Percentiles rank a stretch among this genome's conserved stretches.
These are phyloP conservation scores for Pleurotus citrinopileatus DNA, from an alignment of 768 basidiomycete species.

Conservation along the genomic window DNA sequence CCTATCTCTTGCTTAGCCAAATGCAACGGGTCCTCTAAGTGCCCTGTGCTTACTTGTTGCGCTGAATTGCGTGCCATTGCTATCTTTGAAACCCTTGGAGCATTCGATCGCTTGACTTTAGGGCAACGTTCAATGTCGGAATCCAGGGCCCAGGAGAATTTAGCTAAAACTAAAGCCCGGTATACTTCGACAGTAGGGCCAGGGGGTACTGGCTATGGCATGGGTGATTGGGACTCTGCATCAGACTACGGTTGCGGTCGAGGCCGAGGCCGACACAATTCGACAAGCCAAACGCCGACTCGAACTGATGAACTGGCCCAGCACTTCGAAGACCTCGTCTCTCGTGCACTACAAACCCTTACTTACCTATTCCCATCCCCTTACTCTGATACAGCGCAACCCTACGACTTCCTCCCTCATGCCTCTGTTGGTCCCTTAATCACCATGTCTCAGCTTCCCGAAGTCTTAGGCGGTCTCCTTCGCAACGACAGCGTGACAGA, in stretches of 20 bases:
- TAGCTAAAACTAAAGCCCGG: constrained; percentile 22
- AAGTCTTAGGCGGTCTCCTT: constrained; percentile 41
- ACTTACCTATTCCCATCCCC: constrained; percentile 42
- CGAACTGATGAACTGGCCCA: constrained; percentile 16
- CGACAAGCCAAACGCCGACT: neutral
- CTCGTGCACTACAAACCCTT: constrained; percentile 36
- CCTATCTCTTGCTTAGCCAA: constrained; percentile 31
- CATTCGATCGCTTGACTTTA: constrained; percentile 45
- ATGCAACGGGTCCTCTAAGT: constrained; percentile 40
- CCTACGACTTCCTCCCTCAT: constrained; percentile 51
- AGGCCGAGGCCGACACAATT: neutral
- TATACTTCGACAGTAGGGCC: constrained; percentile 37
- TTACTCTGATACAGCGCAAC: constrained; percentile 37
- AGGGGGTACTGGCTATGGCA: constrained; percentile 50
- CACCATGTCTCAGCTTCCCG: constrained; percentile 43
- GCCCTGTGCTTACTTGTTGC: constrained; percentile 40
- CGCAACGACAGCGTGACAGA: constrained; percentile 56
- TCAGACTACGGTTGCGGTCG: neutral
- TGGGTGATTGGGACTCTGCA: constrained; percentile 14
- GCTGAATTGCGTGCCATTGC: constrained; percentile 47
- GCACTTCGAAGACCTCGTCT: constrained; percentile 38
- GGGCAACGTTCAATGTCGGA: constrained; percentile 37
- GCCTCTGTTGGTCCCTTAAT: constrained; percentile 38
- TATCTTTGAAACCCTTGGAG: constrained; percentile 46
- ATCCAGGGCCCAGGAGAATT: constrained; percentile 31